Percentiles rank a stretch among this genome's conserved stretches.
Conservation (phyloP, 352 stramenopile genomes). For the Globisporangium rhizosaccharum region DNA sequence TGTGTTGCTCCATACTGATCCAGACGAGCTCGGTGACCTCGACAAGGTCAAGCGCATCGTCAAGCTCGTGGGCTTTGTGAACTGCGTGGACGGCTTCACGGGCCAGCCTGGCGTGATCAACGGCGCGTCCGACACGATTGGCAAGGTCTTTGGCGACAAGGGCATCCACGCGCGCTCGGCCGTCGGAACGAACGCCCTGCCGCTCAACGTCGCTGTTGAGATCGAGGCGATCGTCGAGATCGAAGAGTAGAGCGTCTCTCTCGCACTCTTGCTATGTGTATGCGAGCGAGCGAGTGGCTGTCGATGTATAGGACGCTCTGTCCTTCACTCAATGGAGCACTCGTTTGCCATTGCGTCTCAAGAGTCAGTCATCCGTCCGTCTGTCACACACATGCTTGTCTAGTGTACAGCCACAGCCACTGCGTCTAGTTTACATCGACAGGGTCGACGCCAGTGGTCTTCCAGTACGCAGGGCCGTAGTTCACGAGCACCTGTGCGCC, state of each 20-base stretch:
- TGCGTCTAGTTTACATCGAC: conserved; percentile 25
- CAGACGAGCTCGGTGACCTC: conserved; percentile 74
- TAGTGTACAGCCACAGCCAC: too few species aligned
- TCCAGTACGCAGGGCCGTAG: conserved; percentile 68
- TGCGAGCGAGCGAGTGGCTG: too few species aligned
- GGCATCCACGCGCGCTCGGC: conserved; percentile 84
- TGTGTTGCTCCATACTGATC: not conserved
- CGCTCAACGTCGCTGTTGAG: conserved; percentile 92
- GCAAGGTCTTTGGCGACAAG: conserved; percentile 74
- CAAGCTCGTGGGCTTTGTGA: conserved; percentile 93
- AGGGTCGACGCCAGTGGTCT: conserved; percentile 45
- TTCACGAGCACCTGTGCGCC: conserved; percentile 75
- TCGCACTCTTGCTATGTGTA: too few species aligned
- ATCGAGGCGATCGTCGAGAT: conserved; percentile 94
- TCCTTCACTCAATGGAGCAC: too few species aligned
- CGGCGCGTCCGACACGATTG: conserved; percentile 85
- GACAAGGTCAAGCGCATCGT: conserved; percentile 87
- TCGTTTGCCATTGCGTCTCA: too few species aligned
- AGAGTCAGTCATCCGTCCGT: too few species aligned
- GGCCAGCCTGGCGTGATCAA: conserved; percentile 90
- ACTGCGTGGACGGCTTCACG: conserved; percentile 84
- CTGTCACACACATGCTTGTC: too few species aligned
- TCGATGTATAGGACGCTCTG: too few species aligned
- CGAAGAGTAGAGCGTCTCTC: conserved; percentile 18
- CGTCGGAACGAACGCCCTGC: conserved; percentile 91